Base-by-base conservation (phyloP, 2,329 filamentous ascomycete genomes). In the Tolypocladium endophyticum region DNA sequence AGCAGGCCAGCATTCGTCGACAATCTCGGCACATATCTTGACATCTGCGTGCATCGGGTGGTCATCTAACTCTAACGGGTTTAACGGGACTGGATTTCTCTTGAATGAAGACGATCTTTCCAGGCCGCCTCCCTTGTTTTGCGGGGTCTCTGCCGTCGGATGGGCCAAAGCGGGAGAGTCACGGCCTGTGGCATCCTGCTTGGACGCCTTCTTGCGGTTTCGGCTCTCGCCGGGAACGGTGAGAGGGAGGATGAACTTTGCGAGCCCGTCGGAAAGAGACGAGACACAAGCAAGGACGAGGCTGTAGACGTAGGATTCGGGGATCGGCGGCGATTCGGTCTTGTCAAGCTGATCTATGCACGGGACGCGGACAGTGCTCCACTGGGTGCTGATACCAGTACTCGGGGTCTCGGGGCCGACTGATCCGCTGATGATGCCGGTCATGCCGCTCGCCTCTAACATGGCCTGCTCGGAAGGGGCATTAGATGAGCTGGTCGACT, bases 341-440 rank as follows among this genome's bases (percentile, higher is more conserved):
- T 97, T 99, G 75, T 99, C 94, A 25, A 97, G 83, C 64, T 96
- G 90, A 67, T 99, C 94, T 62, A 97, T 90, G 69, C 91, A 96
- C 6, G 92, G 88, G 14, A 92, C 88, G 56, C 91, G 85, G 62
- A 96, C 83, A 16, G 87, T 83, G 72, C 94, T 99, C 92, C 92
- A 97, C 68, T 96, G 89, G 4, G 83, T 86, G 73, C 92, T 96
- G 68, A 99, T 92, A 11, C 91, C 92, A 0, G 84, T 86, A 63
- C 82, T 88, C 33, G 82, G 79, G 33, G 87, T 86, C 59, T 87
- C 85, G 1, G 85, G 79, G 20, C 84, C 81, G 39, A 88, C 82
- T 9, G 87, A 83, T 47, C 87, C 83, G 59, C 88, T 86, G 68
- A 97, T 96, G 33, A 96, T 90, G 55, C 93, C 93, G 38, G 90